Evolutionary conservation across 768 basidiomycete species (phyloP).

Genomic region (Chlorophyllum brunneum): DNA sequence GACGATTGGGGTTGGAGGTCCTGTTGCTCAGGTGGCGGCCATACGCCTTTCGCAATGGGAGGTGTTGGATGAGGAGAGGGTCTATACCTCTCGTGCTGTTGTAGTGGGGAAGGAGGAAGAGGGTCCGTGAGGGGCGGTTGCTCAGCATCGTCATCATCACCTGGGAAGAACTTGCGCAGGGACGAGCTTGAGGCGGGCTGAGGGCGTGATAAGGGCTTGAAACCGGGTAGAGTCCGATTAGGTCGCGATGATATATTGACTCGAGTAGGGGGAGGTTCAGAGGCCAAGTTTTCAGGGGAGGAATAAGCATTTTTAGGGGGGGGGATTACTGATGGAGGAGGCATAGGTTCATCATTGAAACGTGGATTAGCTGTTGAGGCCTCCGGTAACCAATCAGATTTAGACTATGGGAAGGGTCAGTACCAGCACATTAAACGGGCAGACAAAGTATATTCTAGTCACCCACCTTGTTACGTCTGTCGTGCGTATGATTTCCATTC

Average conservation of each 20-base stretch:
- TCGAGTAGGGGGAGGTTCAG: constrained; percentile 2
- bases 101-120: background rate
- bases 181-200: constrained; percentile 40
- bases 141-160: constrained; percentile 67
- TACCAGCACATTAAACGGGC: background rate
- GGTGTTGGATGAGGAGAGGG: background rate
- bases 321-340: constrained; percentile 13
- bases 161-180: constrained; percentile 79
- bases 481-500: constrained; percentile 31
- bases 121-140: constrained; percentile 6
- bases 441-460: no score
- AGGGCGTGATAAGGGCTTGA: constrained; percentile 58
- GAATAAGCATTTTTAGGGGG: background rate
- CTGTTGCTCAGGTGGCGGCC: constrained; percentile 4
- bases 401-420: constrained; percentile 8
- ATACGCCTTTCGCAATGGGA: constrained; percentile 3
- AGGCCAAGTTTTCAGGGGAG: background rate
- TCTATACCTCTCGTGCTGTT: background rate
- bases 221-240: constrained; percentile 32
- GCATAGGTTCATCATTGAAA: constrained; percentile 1
- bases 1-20: background rate
- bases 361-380: constrained; percentile 5
- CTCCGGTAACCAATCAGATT: constrained; percentile 17
- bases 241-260: constrained; percentile 10
- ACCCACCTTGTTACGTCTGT: constrained; percentile 9